phyloP scores from a whole-genome alignment of 768 basidiomycete species.

The Trametes elegans region DNA sequence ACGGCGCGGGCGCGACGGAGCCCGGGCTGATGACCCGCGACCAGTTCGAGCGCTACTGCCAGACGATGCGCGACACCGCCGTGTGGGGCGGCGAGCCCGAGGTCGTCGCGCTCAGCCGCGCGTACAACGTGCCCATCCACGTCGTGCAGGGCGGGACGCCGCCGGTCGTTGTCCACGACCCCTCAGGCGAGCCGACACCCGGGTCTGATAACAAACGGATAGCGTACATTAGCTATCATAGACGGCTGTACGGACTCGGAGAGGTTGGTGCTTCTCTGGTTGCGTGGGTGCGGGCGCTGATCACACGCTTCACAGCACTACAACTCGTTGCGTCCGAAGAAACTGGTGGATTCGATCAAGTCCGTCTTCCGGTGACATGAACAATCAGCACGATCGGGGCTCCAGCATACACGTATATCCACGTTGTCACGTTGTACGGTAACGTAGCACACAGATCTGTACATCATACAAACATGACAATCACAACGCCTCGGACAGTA shows the following conservation, averaged over 20 bases:
- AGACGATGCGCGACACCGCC: constrained; percentile 74
- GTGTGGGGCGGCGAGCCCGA: constrained; percentile 98
- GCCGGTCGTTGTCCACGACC: constrained; percentile 79
- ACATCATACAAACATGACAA: no score
- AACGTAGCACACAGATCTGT: no score
- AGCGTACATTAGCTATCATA: constrained; percentile 86
- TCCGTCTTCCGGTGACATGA: constrained; percentile 18
- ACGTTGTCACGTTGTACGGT: no score
- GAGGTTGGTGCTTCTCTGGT: constrained; percentile 58
- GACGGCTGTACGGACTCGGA: constrained; percentile 91
- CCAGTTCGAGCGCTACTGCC: constrained; percentile 75
- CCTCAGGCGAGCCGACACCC: constrained; percentile 36
- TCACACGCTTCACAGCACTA: constrained; percentile 60
- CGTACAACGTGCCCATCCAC: constrained; percentile 83
- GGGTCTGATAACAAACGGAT: constrained; percentile 38
- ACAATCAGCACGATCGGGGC: no score
- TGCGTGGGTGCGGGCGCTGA: neutral
- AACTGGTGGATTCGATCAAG: constrained; percentile 21
- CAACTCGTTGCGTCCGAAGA: constrained; percentile 73
- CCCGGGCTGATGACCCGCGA: constrained; percentile 68
- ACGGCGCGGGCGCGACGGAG: constrained; percentile 58
- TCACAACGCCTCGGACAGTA: no score
- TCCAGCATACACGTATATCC: no score
- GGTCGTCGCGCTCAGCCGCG: constrained; percentile 83
- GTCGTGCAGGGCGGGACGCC: constrained; percentile 85